phyloP scores from a whole-genome alignment of 768 basidiomycete genomes.

The Suillus occidentalis region DNA sequence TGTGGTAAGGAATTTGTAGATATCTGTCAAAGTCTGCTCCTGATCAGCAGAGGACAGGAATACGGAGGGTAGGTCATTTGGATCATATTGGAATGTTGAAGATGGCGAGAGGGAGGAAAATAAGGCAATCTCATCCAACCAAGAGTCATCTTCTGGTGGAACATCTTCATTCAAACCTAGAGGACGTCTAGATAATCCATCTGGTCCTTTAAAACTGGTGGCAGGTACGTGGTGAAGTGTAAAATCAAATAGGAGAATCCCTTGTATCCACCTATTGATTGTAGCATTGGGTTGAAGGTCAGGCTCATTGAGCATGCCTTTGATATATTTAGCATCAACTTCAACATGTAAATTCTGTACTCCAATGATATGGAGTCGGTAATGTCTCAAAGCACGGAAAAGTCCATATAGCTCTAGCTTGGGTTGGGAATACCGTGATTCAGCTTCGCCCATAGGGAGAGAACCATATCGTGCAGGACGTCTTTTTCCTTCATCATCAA shows the following conservation, averaged over 20 bases:
- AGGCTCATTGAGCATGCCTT: slow-evolving; percentile 44
- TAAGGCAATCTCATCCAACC: slow-evolving; percentile 20
- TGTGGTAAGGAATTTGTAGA: slow-evolving; percentile 6
- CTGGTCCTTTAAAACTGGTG: slow-evolving; percentile 33
- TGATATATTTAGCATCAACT: slow-evolving; percentile 43
- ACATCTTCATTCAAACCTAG: slow-evolving; percentile 30
- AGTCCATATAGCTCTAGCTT: too few species aligned
- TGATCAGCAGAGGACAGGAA: neutral
- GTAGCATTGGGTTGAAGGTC: slow-evolving; percentile 39
- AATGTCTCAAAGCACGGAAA: slow-evolving; percentile 13
- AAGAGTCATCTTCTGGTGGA: slow-evolving; percentile 28
- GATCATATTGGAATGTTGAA: neutral
- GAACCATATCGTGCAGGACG: too few species aligned
- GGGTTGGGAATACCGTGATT: too few species aligned
- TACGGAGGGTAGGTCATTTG: neutral
- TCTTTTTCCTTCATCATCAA: neutral
- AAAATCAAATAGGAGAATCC: too few species aligned
- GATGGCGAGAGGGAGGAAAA: neutral
- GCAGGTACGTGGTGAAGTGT: slow-evolving; percentile 39
- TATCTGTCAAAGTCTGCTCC: slow-evolving; percentile 16
- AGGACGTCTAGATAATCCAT: slow-evolving; percentile 36
- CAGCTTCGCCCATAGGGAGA: too few species aligned
- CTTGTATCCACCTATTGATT: slow-evolving; percentile 43
- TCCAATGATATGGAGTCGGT: slow-evolving; percentile 32
- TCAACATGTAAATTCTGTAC: slow-evolving; percentile 34